Conservation (phyloP, 805 yeast species). For the Metschnikowia lachancei region DNA sequence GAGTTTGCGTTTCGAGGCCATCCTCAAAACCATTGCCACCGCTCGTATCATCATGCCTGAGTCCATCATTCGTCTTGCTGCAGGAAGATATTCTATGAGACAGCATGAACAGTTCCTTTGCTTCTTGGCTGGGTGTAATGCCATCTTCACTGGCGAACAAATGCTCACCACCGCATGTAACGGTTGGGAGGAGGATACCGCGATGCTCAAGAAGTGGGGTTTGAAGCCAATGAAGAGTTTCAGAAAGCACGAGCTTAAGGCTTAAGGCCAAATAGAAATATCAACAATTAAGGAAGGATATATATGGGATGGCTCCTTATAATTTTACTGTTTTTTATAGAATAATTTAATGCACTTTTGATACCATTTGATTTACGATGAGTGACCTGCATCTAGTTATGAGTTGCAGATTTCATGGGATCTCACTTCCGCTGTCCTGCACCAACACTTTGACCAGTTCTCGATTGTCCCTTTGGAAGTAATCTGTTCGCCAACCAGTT, state of each 20-base stretch:
- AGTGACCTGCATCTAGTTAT: neutral
- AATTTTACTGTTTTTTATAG: neutral
- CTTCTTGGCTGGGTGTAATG: conserved; percentile 76
- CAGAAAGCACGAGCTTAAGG: conserved; percentile 7
- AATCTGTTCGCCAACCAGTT: neutral
- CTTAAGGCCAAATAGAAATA: neutral
- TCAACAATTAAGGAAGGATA: neutral
- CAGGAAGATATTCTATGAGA: conserved; percentile 79
- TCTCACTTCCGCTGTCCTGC: conserved; percentile 5
- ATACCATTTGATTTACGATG: neutral
- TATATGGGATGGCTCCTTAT: neutral
- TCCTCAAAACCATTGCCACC: conserved; percentile 69
- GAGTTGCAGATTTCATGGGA: neutral
- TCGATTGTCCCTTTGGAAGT: neutral
- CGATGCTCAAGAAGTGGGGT: conserved; percentile 70
- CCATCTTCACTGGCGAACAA: conserved; percentile 75
- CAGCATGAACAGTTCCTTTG: conserved; percentile 73
- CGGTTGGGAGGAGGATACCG: conserved; percentile 80
- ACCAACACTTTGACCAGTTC: conserved; percentile 5
- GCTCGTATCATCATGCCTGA: conserved; percentile 74
- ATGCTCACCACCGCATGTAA: conserved; percentile 82
- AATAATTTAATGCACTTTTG: neutral
- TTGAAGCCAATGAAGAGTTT: conserved; percentile 52
- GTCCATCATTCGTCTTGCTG: conserved; percentile 70
- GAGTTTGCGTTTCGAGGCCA: conserved; percentile 55